Conservation (phyloP, 805 yeast species). For the Lipomyces oligophaga region DNA sequence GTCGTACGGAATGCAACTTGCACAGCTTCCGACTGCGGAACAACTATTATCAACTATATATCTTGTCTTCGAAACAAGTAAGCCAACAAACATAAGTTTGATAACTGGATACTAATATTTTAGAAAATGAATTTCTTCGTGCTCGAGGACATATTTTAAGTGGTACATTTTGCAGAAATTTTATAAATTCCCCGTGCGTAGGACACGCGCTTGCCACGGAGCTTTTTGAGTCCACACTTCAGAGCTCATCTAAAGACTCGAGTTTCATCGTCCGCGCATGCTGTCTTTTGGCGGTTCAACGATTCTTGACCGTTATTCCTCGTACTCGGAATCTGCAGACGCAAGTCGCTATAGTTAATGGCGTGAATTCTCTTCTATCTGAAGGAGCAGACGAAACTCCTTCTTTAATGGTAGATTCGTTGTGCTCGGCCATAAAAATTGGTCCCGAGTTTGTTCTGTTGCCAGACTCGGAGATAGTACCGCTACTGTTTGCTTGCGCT, state of each 20-base stretch:
- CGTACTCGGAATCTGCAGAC: constrained; percentile 28
- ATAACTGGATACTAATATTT: background rate
- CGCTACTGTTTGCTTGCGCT: constrained; percentile 59
- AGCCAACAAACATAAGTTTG: too few relatives aligned
- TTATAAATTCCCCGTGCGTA: background rate
- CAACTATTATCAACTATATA: too few relatives aligned
- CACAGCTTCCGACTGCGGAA: too few relatives aligned
- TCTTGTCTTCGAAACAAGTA: too few relatives aligned
- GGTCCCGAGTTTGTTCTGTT: constrained; percentile 39
- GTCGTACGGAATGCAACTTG: constrained; percentile 9
- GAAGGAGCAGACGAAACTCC: constrained; percentile 79
- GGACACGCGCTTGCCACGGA: background rate
- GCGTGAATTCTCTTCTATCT: constrained; percentile 48
- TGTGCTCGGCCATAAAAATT: constrained; percentile 55
- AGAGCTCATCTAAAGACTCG: constrained; percentile 15
- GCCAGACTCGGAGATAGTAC: constrained; percentile 42
- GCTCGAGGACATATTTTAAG: constrained; percentile 25
- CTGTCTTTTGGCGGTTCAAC: constrained; percentile 20
- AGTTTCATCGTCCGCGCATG: constrained; percentile 26
- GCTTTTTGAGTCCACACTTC: constrained; percentile 15
- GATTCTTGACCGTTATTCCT: constrained; percentile 15
- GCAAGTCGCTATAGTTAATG: constrained; percentile 35
- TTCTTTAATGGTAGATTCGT: constrained; percentile 64
- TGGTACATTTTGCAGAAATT: constrained; percentile 21
- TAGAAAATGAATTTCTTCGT: constrained; percentile 18